Conservation (phyloP, 208 protist species). For the Leptomonas seymouri region DNA sequence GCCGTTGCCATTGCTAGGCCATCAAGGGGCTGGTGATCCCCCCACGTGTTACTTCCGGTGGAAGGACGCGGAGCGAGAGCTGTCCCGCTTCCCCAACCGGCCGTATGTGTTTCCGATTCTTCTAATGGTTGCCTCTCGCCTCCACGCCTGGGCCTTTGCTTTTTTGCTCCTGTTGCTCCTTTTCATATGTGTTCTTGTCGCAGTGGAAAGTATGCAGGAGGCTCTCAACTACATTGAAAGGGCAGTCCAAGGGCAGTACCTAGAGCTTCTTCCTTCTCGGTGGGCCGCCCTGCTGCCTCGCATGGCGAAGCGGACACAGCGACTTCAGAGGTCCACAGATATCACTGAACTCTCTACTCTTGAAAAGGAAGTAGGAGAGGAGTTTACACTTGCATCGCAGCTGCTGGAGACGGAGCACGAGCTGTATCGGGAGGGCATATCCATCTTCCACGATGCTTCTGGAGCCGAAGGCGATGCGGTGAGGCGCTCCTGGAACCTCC, state of each 20-base stretch:
- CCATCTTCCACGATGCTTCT: not conserved
- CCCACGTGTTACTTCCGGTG: too few relatives aligned
- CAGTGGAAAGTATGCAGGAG: constrained; percentile 8
- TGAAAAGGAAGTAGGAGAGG: constrained; percentile 26
- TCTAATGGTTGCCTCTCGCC: constrained; percentile 10
- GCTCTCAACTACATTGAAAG: constrained; percentile 30
- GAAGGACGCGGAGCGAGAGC: not conserved
- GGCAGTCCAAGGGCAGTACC: constrained; percentile 37
- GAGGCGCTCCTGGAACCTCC: constrained; percentile 12
- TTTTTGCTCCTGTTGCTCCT: constrained; percentile 10
- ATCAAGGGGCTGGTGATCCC: too few relatives aligned
- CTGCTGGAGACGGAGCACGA: constrained; percentile 53
- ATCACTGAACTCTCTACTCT: not conserved
- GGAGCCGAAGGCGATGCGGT: not conserved
- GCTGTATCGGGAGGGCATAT: constrained; percentile 42
- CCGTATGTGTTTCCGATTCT: not conserved
- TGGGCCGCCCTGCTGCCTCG: constrained; percentile 56
- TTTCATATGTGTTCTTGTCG: constrained; percentile 9
- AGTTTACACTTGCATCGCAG: constrained; percentile 40
- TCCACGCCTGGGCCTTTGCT: not conserved
- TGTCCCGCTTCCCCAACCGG: not conserved
- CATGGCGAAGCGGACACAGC: constrained; percentile 48
- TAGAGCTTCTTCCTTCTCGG: constrained; percentile 55
- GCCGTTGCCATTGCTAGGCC: too few relatives aligned
- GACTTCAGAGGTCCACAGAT: constrained; percentile 47